Base-by-base conservation (phyloP, 805 yeast species). In the Hyphopichia homilentoma region DNA sequence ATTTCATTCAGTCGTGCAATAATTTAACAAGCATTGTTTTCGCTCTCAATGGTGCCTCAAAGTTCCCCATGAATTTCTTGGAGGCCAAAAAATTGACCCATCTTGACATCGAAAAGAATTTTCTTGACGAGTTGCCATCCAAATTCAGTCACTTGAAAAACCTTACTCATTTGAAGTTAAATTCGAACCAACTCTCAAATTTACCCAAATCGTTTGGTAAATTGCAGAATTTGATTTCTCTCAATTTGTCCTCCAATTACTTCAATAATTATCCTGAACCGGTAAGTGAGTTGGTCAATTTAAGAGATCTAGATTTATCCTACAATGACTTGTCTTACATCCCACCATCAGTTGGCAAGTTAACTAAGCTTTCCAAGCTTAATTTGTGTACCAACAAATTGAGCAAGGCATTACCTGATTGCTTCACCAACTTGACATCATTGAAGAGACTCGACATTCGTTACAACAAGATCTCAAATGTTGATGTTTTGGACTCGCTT, bases 181-280 rank as follows among this genome's bases (percentile, higher is more conserved):
- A 84, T 41, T 83, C 93, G 54, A 89, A 89, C 52, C 82, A 83
- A 44, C 61, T 88, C 36, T 67, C 70, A 1, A 52, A 54, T 5
- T 59, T 89, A 25, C 95, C 95, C 1, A 65, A 65, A 19, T 65
- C 76, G 2, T 78, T 86, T 47, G 67, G 77, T 0, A 69, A 70
- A 14, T 60, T 85, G 26, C 64, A 64, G 27, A 69, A 69, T 39
- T 61, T 85, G 44, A 70, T 73, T 35, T 56, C 71, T 5, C 60
- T 93, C 42, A 86, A 93, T 51, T 59, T 93, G 28, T 77, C 95
- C 2, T 88, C 96, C 3, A 93, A 94, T 52, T 65, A 62, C 38
- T 76, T 84, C 48, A 69, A 69, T 27, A 44, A 43, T 2, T 79
- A 78, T 39, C 94, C 93, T 0, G 81, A 75, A 32, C 73, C 81